These are phyloP conservation scores for Geotrichum reessii DNA, from an alignment of 1,139 yeast species.

Conservation along the genomic window DNA sequence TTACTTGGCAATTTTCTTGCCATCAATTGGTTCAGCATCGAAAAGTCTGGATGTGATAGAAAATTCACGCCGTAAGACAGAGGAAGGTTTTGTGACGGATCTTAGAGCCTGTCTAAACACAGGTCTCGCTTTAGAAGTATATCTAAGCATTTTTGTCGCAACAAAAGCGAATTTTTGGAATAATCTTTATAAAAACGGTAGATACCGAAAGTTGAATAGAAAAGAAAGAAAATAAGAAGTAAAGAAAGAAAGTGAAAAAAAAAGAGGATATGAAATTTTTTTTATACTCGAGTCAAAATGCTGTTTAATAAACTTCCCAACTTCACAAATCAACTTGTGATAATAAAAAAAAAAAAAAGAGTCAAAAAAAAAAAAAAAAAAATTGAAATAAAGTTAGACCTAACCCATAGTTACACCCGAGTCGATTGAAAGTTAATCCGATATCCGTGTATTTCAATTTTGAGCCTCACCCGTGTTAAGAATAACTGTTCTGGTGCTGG, in stretches of 20 bases:
- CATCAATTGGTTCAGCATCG: slow-evolving; percentile 50
- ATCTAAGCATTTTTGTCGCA: slow-evolving; percentile 10
- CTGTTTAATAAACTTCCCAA: neutral
- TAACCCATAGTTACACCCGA: neutral
- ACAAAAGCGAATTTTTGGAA: neutral
- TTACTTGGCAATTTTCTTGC: slow-evolving; percentile 59
- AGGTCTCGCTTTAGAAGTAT: slow-evolving; percentile 2
- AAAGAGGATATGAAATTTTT: neutral
- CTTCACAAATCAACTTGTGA: neutral
- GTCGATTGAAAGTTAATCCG: neutral
- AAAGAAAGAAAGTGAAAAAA: neutral
- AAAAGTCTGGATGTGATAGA: slow-evolving; percentile 15
- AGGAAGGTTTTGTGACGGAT: slow-evolving; percentile 3
- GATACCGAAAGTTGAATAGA: neutral
- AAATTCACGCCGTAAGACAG: slow-evolving; percentile 14
- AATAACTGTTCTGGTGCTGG: no score
- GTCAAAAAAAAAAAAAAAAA: neutral
- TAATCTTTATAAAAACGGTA: neutral
- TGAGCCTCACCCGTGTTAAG: neutral
- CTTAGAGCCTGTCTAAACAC: slow-evolving; percentile 4
- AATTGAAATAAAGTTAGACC: neutral
- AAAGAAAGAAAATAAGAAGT: neutral
- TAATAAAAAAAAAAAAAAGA: neutral
- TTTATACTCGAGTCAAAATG: neutral
- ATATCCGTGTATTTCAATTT: neutral